Base-by-base conservation (phyloP, 768 basidiomycete species). In the Crassisporium funariophilum region DNA sequence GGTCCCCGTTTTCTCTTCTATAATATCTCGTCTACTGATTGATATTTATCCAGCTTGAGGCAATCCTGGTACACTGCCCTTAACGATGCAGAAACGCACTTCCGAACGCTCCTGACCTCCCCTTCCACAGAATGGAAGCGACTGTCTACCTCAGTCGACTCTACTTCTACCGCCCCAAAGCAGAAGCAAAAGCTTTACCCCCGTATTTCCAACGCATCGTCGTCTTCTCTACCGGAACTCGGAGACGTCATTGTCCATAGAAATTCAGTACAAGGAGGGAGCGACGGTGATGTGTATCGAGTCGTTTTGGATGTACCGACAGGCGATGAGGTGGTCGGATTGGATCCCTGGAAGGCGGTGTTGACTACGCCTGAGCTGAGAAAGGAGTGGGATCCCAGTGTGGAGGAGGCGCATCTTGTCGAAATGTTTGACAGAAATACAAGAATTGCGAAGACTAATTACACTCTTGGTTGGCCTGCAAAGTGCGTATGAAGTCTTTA, bases 401-500 rank as follows among this genome's bases (percentile, higher is more conserved):
- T 97, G 13, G 90, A 95, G 54, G 80, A 83, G 36, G 84, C 92
- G 0, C 82, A 82, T 54, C 69, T 92, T 12, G 69, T 98, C 31
- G 94, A 98, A 67, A 75, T 91, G 69, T 81, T 95, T 46, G 95
- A 97, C 66, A 82, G 82, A 31, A 78, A 79, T 51, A 95, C 92
- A 6, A 74, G 93, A 49, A 87, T 99, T 59, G 78, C 80, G 16
- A 92, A 90, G 71, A 97, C 93, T 0, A 90, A 92, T 53, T 98
- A 91, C 63, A 84, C 85, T 5, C 69, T 99, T 8, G 95, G 95
- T 1, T 99, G 95, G 95, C 95, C 95, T 46, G 94, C 93, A 46
- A 94, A 87, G 94, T 95, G 61, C 59, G 91, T 78, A 33, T 35
- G 29, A 24, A n/a, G n/a, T 35, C 10, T 46, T 4, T 31, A 17